Evolutionary conservation across 2,329 filamentous ascomycete species (phyloP).

Genomic region (Exophiala phaeomuriformis): DNA sequence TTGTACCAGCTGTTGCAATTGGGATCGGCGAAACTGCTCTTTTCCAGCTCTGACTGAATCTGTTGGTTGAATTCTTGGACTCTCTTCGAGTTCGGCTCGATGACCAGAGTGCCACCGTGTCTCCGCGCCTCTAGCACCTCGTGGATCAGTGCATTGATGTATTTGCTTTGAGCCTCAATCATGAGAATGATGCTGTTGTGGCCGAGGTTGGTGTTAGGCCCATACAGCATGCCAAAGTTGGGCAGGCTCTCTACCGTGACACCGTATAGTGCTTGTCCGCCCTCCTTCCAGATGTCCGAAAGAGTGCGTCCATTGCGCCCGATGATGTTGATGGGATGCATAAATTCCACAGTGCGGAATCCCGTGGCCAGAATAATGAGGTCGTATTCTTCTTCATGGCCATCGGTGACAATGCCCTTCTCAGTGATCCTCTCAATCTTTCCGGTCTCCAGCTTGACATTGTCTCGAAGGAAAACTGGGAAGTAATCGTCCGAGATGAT

Average conservation of each 20-base stretch:
- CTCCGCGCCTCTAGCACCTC: slow-evolving; percentile 43
- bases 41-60: slow-evolving; percentile 32
- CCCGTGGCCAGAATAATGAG: slow-evolving; percentile 53
- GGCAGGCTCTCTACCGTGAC: slow-evolving; percentile 47
- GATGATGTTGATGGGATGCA: slow-evolving; percentile 50
- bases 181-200: slow-evolving; percentile 55
- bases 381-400: slow-evolving; percentile 44
- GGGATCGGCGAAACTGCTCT: slow-evolving; percentile 47
- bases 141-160: slow-evolving; percentile 46
- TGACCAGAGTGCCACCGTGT: slow-evolving; percentile 36
- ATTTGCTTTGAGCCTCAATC: slow-evolving; percentile 53
- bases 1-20: slow-evolving; percentile 53
- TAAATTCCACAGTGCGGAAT: slow-evolving; percentile 53
- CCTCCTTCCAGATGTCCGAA: slow-evolving; percentile 48
- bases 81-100: slow-evolving; percentile 38
- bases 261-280: slow-evolving; percentile 47
- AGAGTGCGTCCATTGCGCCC: slow-evolving; percentile 41
- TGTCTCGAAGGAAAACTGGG: slow-evolving; percentile 41
- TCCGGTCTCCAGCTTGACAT: slow-evolving; percentile 47
- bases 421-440: slow-evolving; percentile 43
- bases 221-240: slow-evolving; percentile 53
- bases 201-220: slow-evolving; percentile 51
- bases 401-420: slow-evolving; percentile 43
- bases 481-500: slow-evolving; percentile 53
- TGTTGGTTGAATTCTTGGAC: slow-evolving; percentile 22